Percentiles rank a stretch among this genome's conserved stretches.
These are phyloP conservation scores for Ophiognomonia clavigignenti-juglandacearum DNA, from an alignment of 2,329 filamentous ascomycete genomes.

Conservation along the genomic window DNA sequence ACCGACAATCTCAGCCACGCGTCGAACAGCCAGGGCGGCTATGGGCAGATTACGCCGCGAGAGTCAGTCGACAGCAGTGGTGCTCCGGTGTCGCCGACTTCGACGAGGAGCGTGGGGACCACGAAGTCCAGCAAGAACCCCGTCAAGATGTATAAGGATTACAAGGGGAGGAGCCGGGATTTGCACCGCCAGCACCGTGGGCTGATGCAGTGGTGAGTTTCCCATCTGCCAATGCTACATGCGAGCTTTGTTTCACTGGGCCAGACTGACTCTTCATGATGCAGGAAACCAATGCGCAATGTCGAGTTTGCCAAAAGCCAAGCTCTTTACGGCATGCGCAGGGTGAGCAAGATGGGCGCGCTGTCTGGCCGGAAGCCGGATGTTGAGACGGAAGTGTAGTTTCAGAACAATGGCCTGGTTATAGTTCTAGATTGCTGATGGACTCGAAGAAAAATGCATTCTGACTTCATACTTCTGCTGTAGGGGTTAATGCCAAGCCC, in stretches of 20 bases:
- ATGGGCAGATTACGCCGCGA: slow-evolving; percentile 15
- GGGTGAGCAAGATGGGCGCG: slow-evolving; percentile 71
- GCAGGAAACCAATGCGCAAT: slow-evolving; percentile 71
- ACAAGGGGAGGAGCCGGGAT: slow-evolving; percentile 64
- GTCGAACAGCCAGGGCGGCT: background rate
- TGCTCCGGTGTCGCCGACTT: slow-evolving; percentile 4
- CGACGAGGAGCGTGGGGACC: slow-evolving; percentile 22
- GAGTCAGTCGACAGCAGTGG: slow-evolving; percentile 21
- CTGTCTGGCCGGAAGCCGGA: slow-evolving; percentile 80
- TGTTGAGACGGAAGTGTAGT: slow-evolving; percentile 70
- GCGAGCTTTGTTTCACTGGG: no score
- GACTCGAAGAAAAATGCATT: no score
- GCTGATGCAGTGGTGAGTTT: slow-evolving; percentile 76
- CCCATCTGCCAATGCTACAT: no score
- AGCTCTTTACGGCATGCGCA: slow-evolving; percentile 70
- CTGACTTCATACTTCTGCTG: no score
- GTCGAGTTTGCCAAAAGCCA: slow-evolving; percentile 84
- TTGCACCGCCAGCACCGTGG: slow-evolving; percentile 84
- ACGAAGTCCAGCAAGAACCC: slow-evolving; percentile 43
- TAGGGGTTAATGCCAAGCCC: no score
- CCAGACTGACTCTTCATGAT: background rate
- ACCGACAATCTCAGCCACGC: background rate
- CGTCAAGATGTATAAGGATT: slow-evolving; percentile 54
- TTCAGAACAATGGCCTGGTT: no score
- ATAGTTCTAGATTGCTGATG: no score